These are phyloP conservation scores for Apiotrichum gracile DNA, from an alignment of 1,284 basidiomycete genomes.

Conservation along the genomic window DNA sequence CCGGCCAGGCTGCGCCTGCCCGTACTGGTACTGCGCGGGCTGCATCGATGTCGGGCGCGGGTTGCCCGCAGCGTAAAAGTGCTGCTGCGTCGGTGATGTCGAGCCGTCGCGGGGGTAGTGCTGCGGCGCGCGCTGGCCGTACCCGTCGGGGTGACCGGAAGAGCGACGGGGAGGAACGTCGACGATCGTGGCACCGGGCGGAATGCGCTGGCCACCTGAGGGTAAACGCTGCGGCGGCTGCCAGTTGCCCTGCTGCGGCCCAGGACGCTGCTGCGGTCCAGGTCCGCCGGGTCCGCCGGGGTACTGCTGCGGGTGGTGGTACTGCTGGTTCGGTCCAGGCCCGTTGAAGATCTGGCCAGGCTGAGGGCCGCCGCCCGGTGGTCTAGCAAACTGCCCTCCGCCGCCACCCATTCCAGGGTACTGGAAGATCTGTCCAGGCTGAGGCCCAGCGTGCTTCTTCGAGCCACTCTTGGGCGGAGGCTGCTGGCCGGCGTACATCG, in stretches of 20 bases:
- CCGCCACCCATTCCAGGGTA: slow-evolving; percentile 24
- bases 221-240: slow-evolving; percentile 23
- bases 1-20: background rate
- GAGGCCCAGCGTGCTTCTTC: slow-evolving; percentile 22
- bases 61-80: slow-evolving; percentile 5
- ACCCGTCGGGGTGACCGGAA: slow-evolving; percentile 6
- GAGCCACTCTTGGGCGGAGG: background rate
- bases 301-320: slow-evolving; percentile 17
- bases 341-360: slow-evolving; percentile 31
- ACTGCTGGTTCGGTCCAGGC: slow-evolving; percentile 38
- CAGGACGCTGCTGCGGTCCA: slow-evolving; percentile 15
- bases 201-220: slow-evolving; percentile 6
- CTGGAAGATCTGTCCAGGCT: slow-evolving; percentile 46
- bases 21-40: slow-evolving; percentile 9
- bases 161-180: slow-evolving; percentile 12
- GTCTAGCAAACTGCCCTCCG: background rate
- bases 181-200: slow-evolving; percentile 2
- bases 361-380: slow-evolving; percentile 13
- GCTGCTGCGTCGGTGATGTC: slow-evolving; percentile 14
- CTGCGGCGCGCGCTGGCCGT: slow-evolving; percentile 1
- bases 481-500: slow-evolving; percentile 11
- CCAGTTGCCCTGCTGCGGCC: slow-evolving; percentile 6
- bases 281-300: too few relatives aligned
- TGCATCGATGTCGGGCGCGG: background rate
- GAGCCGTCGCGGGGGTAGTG: background rate